Evolutionary conservation across 2,329 filamentous ascomycete genomes (phyloP).

Genomic region (Zymoseptoria tritici): DNA sequence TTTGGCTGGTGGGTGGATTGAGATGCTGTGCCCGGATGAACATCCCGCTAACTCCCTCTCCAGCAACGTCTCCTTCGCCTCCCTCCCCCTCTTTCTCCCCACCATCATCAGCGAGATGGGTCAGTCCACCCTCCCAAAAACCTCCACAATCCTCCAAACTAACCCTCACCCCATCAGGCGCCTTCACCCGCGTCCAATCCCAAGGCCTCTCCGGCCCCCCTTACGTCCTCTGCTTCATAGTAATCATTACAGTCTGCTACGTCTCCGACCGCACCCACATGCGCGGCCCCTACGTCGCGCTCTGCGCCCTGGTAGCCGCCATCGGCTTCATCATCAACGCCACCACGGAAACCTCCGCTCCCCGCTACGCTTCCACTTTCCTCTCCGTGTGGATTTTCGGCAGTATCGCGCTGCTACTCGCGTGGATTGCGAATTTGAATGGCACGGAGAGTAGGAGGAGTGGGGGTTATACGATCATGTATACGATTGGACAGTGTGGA

Average conservation of each 20-base stretch:
- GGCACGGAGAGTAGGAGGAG: constrained; percentile 32
- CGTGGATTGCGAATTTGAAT: constrained; percentile 35
- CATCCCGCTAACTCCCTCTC: background rate
- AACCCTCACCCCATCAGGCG: background rate
- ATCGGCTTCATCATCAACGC: constrained; percentile 38
- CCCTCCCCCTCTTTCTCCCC: constrained; percentile 36
- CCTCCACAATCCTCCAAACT: too few species aligned
- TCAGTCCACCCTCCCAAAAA: too few species aligned
- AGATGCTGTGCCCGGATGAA: too few species aligned
- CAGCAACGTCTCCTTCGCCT: constrained; percentile 56
- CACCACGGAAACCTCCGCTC: constrained; percentile 27
- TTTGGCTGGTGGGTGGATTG: constrained; percentile 15
- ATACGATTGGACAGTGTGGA: constrained; percentile 56
- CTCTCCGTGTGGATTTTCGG: constrained; percentile 36
- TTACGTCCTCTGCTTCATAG: constrained; percentile 36
- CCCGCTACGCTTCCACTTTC: constrained; percentile 34
- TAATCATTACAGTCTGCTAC: constrained; percentile 31
- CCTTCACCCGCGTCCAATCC: constrained; percentile 30
- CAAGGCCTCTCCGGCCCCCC: constrained; percentile 36
- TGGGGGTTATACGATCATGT: constrained; percentile 32
- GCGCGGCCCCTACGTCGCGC: constrained; percentile 34
- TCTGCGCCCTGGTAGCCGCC: constrained; percentile 30
- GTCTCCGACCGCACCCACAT: constrained; percentile 33
- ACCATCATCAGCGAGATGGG: constrained; percentile 62
- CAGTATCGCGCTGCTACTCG: constrained; percentile 29